Evolutionary conservation across 1,284 basidiomycete genomes (phyloP).

Genomic region (Volvariella surrecta): DNA sequence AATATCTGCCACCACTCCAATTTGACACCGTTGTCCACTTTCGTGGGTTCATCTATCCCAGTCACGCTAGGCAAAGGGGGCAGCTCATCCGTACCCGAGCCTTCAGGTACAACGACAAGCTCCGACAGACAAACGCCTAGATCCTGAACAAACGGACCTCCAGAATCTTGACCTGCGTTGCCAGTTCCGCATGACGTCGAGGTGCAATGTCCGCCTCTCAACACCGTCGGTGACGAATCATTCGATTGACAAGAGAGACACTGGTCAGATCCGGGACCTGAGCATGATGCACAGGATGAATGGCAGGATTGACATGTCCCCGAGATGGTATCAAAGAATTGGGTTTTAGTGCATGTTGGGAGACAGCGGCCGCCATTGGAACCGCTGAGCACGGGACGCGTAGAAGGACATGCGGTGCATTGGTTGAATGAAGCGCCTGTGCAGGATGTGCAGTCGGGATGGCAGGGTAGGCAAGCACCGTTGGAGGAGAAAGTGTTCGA

Average conservation of each 20-base stretch:
- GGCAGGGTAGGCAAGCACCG: constrained; percentile 61
- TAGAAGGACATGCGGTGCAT: constrained; percentile 60
- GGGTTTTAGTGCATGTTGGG: constrained; percentile 56
- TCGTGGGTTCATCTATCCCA: constrained; percentile 39
- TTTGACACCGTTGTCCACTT: constrained; percentile 19
- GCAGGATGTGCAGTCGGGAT: constrained; percentile 76
- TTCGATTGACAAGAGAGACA: constrained; percentile 65
- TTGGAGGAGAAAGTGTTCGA: constrained; percentile 57
- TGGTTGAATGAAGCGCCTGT: constrained; percentile 65
- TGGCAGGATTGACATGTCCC: constrained; percentile 62
- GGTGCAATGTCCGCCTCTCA: constrained; percentile 51
- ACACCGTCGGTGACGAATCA: constrained; percentile 31
- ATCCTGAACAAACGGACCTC: constrained; percentile 40
- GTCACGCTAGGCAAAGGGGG: constrained; percentile 47
- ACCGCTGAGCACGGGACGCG: constrained; percentile 61
- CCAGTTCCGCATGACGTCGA: constrained; percentile 35
- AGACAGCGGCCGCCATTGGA: constrained; percentile 65
- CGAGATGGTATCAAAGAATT: constrained; percentile 64
- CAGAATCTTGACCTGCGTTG: background rate
- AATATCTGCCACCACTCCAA: constrained; percentile 77
- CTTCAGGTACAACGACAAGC: constrained; percentile 46
- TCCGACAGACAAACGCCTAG: constrained; percentile 73
- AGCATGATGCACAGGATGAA: constrained; percentile 64
- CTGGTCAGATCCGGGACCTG: constrained; percentile 46
- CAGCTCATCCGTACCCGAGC: constrained; percentile 34